Evolutionary conservation across 805 yeast genomes (phyloP).

Genomic region (Nakazawaea peltata): DNA sequence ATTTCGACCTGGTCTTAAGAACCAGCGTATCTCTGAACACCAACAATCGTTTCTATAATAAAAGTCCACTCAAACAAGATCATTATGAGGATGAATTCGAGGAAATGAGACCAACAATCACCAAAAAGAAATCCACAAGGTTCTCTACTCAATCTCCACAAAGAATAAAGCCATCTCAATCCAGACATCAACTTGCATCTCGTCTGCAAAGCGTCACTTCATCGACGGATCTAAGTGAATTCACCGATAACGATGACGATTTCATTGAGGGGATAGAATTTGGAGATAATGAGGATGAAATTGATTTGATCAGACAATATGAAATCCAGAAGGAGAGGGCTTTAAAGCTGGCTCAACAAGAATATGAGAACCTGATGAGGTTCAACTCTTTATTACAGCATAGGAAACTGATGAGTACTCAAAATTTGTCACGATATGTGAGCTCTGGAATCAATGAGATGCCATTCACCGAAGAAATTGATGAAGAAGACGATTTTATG

Average conservation of each 20-base stretch:
- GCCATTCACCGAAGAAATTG: neutral
- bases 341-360: constrained; percentile 6
- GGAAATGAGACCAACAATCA: neutral
- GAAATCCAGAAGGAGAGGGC: constrained; percentile 8
- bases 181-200: too few species aligned
- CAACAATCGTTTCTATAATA: constrained; percentile 3
- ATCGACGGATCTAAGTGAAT: constrained; percentile 1
- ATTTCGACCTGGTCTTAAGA: constrained; percentile 7
- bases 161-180: too few species aligned
- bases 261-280: constrained; percentile 10
- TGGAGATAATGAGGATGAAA: constrained; percentile 7
- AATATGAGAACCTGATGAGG: constrained; percentile 10
- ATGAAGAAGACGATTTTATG: constrained; percentile 8
- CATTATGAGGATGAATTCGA: neutral
- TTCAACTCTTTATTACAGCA: constrained; percentile 4
- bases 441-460: neutral
- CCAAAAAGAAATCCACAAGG: neutral
- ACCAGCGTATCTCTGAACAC: constrained; percentile 1
- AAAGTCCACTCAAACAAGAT: constrained; percentile 5
- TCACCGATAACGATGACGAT: constrained; percentile 7
- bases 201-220: neutral
- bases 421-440: neutral
- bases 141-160: neutral
- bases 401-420: constrained; percentile 5
- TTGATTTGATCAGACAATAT: constrained; percentile 8